Evolutionary conservation across 257 asterid species (phyloP), one percentile per base, ranked within the genome.

Genomic region (Solanum sejunctum): DNA sequence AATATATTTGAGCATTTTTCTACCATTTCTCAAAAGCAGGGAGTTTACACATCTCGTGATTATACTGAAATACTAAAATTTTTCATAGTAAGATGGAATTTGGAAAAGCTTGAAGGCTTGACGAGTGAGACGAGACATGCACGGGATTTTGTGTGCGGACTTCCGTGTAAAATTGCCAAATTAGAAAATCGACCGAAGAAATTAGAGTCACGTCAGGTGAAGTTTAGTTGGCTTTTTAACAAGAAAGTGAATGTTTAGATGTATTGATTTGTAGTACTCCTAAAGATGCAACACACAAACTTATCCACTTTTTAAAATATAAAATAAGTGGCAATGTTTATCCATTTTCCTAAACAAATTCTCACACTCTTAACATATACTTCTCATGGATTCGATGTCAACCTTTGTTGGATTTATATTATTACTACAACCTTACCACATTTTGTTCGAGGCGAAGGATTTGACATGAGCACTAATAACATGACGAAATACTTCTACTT

Each of bases 171-270:
- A 70, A 83, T 88, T 41, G 71, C 71, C 81, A 85, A 12, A 82
- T 6, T 87, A 16, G 82, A 83, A 13, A 88, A 81, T 23, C 84
- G 77, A 39, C 51, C 83, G 0, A 85, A 80, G 41, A 88, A 49
- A 79, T 32, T 79, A 67, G 69, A 79, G 77, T 67, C 81, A 0
- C 85, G 21, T 8, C 36, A 12, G 0, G 41, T 32, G 15, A 86
- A 82, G 45, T 85, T 90, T 78, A 88, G 91, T n/a, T 88, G 91
- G 91, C 83, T 90, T 32, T 88, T 86, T 81, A 79, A 88, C 52
- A 79, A 77, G 52, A 36, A 88, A 54, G 84, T 88, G 6, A 5
- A 10, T 16, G 9, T 64, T 67, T 85, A 82, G 21, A 16, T 45
- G 12, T 67, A 67, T 41, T 70, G 17, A 41, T 70, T 41, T 71